Evolutionary conservation across 352 stramenopile genomes (phyloP).

Genomic region (Globisporangium spinosum): DNA sequence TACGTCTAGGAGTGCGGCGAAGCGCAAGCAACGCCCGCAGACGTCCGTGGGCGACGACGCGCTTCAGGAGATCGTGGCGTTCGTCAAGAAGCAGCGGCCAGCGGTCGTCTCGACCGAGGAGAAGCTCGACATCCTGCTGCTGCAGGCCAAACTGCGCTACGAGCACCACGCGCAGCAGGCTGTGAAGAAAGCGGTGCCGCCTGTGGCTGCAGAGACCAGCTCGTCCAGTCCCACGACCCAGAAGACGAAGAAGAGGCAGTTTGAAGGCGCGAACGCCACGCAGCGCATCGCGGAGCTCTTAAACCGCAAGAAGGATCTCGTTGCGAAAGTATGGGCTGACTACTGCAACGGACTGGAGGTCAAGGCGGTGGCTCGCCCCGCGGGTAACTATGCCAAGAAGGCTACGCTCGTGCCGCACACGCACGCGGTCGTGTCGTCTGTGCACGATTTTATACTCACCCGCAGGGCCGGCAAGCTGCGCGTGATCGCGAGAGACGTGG

Average conservation of each 20-base stretch:
- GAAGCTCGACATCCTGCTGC: slow-evolving; percentile 17
- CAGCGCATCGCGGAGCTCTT: slow-evolving; percentile 7
- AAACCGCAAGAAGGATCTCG: slow-evolving; percentile 11
- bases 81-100: slow-evolving; percentile 11
- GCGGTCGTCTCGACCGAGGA: slow-evolving; percentile 10
- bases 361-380: neutral
- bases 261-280: slow-evolving; percentile 6
- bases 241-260: neutral
- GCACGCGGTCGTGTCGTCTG: neutral
- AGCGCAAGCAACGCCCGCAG: slow-evolving; percentile 1
- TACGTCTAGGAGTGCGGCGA: neutral
- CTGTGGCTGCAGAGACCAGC: neutral
- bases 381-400: slow-evolving; percentile 5
- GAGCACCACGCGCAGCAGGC: neutral
- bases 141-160: slow-evolving; percentile 13
- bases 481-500: neutral
- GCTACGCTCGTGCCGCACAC: slow-evolving; percentile 6
- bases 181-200: neutral
- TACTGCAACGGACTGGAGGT: slow-evolving; percentile 6
- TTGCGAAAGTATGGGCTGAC: slow-evolving; percentile 4
- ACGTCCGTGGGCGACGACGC: slow-evolving; percentile 3
- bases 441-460: slow-evolving; percentile 5
- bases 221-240: neutral
- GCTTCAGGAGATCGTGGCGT: slow-evolving; percentile 1
- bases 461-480: neutral